Evolutionary conservation across 441 rosid genomes (phyloP).

Genomic region (Aleurites moluccanus): DNA sequence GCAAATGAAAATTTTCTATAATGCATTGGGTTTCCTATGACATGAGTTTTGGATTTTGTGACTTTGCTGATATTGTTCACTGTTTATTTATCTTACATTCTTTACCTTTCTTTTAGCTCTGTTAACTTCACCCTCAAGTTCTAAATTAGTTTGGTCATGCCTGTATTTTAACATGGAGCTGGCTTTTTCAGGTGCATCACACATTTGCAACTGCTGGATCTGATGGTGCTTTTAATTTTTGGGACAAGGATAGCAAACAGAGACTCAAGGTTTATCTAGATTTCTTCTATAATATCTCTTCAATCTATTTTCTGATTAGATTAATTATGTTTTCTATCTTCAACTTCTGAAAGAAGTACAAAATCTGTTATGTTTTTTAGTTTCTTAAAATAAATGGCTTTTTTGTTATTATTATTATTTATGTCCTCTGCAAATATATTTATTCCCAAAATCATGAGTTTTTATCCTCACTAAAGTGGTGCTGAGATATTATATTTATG

Average conservation of each 20-base stretch:
- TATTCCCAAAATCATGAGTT: not conserved
- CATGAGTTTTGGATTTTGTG: not conserved
- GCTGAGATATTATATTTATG: not conserved
- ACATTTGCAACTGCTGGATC: conserved; percentile 98
- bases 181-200: conserved; percentile 62
- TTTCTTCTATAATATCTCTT: not conserved
- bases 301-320: not conserved
- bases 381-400: not conserved
- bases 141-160: not conserved
- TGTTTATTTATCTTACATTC: not conserved
- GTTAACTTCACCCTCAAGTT: not conserved
- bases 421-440: not conserved
- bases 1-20: not conserved
- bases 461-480: not conserved
- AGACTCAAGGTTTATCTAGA: conserved; percentile 61
- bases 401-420: not conserved
- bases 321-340: not conserved
- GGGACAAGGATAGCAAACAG: conserved; percentile 99
- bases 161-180: conserved; percentile 4
- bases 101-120: not conserved
- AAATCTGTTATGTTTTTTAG: not conserved
- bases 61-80: not conserved
- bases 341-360: not conserved
- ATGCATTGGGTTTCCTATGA: not conserved
- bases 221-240: conserved; percentile 94